These are phyloP conservation scores for Xylariomycetidae sp. DNA, from an alignment of 2,329 filamentous ascomycete genomes.

Conservation along the genomic window DNA sequence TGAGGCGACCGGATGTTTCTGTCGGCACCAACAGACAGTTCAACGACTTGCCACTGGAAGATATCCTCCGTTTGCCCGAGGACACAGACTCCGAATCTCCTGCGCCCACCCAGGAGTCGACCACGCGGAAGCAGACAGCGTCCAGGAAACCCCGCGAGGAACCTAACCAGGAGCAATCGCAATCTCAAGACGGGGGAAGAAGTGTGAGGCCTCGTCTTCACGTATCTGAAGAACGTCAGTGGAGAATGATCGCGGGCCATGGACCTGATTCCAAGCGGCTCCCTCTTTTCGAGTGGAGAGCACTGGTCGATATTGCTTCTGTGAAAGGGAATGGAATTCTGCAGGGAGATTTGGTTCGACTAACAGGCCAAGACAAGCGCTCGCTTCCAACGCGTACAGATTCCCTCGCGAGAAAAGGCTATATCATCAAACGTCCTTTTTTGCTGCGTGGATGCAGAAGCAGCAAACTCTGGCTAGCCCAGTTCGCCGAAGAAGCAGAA, in stretches of 20 bases:
- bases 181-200: slow-evolving; percentile 2
- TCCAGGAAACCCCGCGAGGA: no score
- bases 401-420: slow-evolving; percentile 52
- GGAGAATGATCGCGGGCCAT: slow-evolving; percentile 55
- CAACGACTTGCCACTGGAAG: slow-evolving; percentile 33
- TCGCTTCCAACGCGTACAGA: slow-evolving; percentile 58
- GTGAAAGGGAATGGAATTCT: slow-evolving; percentile 49
- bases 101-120: not conserved
- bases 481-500: slow-evolving; percentile 41
- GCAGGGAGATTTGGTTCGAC: slow-evolving; percentile 52
- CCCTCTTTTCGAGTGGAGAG: slow-evolving; percentile 53
- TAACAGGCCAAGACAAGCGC: slow-evolving; percentile 57
- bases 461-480: slow-evolving; percentile 55
- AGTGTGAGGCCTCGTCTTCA: slow-evolving; percentile 31
- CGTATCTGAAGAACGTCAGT: slow-evolving; percentile 50
- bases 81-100: slow-evolving; percentile 11
- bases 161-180: no score
- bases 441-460: slow-evolving; percentile 54
- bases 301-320: slow-evolving; percentile 52
- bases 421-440: slow-evolving; percentile 55
- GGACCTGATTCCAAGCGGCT: slow-evolving; percentile 52
- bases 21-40: slow-evolving; percentile 30
- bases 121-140: slow-evolving; percentile 1
- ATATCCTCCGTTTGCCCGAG: slow-evolving; percentile 33
- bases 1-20: slow-evolving; percentile 33